phyloP scores from a whole-genome alignment of 768 basidiomycete genomes.

The Tremella mesenterica region DNA sequence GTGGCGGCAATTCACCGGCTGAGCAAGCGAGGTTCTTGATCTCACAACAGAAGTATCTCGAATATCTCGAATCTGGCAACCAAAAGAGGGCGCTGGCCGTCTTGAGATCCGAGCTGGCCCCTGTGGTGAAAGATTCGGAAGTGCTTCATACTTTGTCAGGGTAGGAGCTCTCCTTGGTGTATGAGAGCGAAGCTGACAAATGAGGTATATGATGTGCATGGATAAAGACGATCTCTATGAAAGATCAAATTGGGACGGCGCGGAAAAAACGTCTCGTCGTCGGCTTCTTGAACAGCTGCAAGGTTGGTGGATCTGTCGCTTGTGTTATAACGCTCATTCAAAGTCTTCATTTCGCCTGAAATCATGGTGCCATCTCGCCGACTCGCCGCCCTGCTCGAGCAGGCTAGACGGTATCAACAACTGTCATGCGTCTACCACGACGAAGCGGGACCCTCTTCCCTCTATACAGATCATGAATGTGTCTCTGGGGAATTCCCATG shows the following conservation, averaged over 20 bases:
- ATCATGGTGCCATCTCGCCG: slow-evolving; percentile 89
- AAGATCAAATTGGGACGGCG: slow-evolving; percentile 83
- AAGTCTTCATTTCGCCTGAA: slow-evolving; percentile 81
- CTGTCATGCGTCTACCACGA: slow-evolving; percentile 82
- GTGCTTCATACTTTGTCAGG: slow-evolving; percentile 80
- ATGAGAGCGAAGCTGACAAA: slow-evolving; percentile 17
- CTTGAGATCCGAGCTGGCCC: slow-evolving; percentile 78
- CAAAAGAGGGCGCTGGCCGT: slow-evolving; percentile 75
- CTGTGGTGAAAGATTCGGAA: slow-evolving; percentile 67
- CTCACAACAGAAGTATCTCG: slow-evolving; percentile 90
- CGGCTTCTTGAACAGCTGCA: slow-evolving; percentile 70
- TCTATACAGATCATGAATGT: slow-evolving; percentile 81
- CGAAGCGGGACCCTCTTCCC: slow-evolving; percentile 55
- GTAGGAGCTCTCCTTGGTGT: slow-evolving; percentile 47
- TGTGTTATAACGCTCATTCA: neutral
- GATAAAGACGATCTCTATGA: slow-evolving; percentile 71
- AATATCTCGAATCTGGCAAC: slow-evolving; percentile 72
- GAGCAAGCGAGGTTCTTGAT: slow-evolving; percentile 81
- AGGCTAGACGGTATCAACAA: slow-evolving; percentile 73
- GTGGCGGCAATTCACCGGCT: slow-evolving; percentile 13
- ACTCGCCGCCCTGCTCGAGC: slow-evolving; percentile 71
- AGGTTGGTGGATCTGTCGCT: slow-evolving; percentile 49
- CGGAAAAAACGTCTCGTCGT: slow-evolving; percentile 65
- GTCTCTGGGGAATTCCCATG: slow-evolving; percentile 70
- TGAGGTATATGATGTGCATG: slow-evolving; percentile 84